Evolutionary conservation across 1,139 yeast genomes (phyloP).

Genomic region (Candida sp.): DNA sequence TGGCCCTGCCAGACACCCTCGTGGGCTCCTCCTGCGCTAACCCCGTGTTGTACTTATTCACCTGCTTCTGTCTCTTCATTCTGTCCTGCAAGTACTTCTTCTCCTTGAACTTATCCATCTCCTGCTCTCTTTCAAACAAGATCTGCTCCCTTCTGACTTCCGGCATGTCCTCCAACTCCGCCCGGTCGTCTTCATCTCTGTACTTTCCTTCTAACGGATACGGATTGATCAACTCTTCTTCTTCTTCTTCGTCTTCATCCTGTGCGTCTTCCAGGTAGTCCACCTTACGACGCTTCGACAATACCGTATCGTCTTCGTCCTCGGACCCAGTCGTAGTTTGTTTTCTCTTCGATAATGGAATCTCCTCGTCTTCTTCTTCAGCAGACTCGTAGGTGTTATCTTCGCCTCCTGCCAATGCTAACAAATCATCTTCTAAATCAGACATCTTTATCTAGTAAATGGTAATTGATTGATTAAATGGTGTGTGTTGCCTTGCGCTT

Average conservation of each 20-base stretch:
- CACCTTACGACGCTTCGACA: slow-evolving; percentile 17
- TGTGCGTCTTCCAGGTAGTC: slow-evolving; percentile 19
- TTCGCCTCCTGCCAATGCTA: slow-evolving; percentile 85
- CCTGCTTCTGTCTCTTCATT: slow-evolving; percentile 60
- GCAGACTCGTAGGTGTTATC: slow-evolving; percentile 32
- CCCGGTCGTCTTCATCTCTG: slow-evolving; percentile 81
- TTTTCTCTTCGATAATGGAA: slow-evolving; percentile 23
- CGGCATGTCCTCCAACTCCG: slow-evolving; percentile 69
- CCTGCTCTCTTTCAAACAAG: slow-evolving; percentile 91
- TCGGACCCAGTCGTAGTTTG: slow-evolving; percentile 11
- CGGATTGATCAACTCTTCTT: slow-evolving; percentile 59
- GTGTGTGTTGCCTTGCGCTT: neutral
- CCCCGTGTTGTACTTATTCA: slow-evolving; percentile 20
- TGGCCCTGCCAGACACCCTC: slow-evolving; percentile 23
- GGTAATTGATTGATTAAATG: neutral
- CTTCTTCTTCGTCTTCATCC: slow-evolving; percentile 33
- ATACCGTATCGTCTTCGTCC: slow-evolving; percentile 29
- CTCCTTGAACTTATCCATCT: slow-evolving; percentile 86
- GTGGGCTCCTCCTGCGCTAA: slow-evolving; percentile 19
- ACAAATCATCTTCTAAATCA: slow-evolving; percentile 86
- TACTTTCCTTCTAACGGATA: slow-evolving; percentile 95
- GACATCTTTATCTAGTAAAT: slow-evolving; percentile 30
- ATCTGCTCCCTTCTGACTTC: slow-evolving; percentile 93
- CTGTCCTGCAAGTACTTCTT: slow-evolving; percentile 82
- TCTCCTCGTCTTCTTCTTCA: slow-evolving; percentile 21